Percentiles rank a stretch among this genome's conserved stretches.
These are phyloP conservation scores for Ulvella scutata DNA, from an alignment of 139 green algal species.

Conservation along the genomic window DNA sequence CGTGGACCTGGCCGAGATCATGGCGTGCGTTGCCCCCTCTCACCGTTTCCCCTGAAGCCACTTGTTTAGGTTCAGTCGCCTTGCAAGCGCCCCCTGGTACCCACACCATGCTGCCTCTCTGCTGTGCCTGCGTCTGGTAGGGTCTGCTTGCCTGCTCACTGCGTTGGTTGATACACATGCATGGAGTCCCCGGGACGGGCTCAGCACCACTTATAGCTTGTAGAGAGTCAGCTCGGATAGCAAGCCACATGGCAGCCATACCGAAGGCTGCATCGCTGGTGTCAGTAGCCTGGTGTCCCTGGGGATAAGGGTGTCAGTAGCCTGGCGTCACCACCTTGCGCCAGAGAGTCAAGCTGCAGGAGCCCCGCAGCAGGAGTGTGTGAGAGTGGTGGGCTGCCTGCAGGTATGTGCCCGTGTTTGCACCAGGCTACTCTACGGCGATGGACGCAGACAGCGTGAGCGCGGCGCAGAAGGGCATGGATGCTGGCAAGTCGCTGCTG, in stretches of 20 bases:
- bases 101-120: no score
- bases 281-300: no score
- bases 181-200: no score
- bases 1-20: slow-evolving; percentile 62
- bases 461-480: not conserved
- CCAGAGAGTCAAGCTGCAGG: not conserved
- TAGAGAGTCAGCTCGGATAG: no score
- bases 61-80: no score
- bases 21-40: slow-evolving; percentile 27
- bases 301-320: slow-evolving; percentile 24
- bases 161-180: no score
- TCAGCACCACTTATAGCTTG: no score
- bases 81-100: no score
- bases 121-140: no score
- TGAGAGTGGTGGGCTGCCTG: slow-evolving; percentile 4
- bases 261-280: no score
- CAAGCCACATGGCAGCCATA: no score
- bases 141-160: no score
- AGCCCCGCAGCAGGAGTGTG: not conserved
- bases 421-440: not conserved
- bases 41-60: not conserved
- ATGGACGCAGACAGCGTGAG: not conserved
- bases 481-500: slow-evolving; percentile 65
- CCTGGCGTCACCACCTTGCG: not conserved
- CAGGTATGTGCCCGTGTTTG: not conserved